Evolutionary conservation across 2,329 filamentous ascomycete genomes (phyloP).

Genomic region (Cladosporium cucumerinum): DNA sequence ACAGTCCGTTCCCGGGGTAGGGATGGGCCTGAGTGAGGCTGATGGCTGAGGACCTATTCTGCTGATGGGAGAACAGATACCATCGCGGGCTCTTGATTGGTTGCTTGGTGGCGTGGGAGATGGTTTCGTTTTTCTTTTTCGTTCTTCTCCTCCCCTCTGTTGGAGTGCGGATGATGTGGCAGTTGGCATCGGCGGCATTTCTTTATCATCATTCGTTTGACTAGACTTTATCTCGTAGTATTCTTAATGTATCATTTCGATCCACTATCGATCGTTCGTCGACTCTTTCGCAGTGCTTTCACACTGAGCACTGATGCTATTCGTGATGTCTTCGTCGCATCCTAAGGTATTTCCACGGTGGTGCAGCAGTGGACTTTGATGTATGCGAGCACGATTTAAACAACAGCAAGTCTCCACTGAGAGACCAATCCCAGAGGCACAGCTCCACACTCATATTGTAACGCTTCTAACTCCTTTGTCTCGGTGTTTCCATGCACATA

Average conservation of each 20-base stretch:
- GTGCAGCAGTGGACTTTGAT: background rate
- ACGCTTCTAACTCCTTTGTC: background rate
- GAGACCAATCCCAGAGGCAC: background rate
- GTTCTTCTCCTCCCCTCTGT: background rate
- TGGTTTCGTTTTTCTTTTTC: background rate
- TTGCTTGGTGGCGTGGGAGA: background rate
- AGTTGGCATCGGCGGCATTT: background rate
- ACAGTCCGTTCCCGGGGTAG: constrained; percentile 17
- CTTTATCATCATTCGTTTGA: background rate
- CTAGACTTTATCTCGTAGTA: background rate
- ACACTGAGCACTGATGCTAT: too few relatives aligned
- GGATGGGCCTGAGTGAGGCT: background rate
- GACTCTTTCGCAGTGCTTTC: background rate
- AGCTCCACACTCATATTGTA: background rate
- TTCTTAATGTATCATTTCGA: background rate
- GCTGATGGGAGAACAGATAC: constrained; percentile 1
- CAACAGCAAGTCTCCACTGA: background rate
- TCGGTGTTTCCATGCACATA: background rate
- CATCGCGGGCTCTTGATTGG: background rate
- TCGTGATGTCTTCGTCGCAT: background rate
- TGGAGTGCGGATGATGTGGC: background rate
- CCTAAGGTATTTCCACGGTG: background rate
- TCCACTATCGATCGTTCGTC: background rate
- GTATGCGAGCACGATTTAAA: too few relatives aligned
- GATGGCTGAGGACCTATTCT: background rate